These are phyloP conservation scores for Entelexis paramagnoliae DNA, from an alignment of 1,139 yeast species.

Conservation along the genomic window DNA sequence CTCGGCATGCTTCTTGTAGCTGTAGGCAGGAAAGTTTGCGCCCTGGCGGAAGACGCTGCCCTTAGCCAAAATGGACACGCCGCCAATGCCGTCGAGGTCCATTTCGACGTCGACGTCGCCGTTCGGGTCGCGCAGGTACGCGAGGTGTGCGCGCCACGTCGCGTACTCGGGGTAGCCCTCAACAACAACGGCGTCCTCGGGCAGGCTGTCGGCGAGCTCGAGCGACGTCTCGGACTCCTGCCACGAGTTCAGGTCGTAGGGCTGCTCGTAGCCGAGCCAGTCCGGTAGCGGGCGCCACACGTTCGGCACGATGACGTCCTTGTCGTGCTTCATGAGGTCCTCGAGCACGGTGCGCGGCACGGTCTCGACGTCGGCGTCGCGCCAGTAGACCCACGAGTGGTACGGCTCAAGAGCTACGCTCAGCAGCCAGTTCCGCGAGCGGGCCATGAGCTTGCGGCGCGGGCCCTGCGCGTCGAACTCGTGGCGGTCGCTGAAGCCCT, in stretches of 20 bases:
- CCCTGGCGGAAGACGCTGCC: slow-evolving; percentile 74
- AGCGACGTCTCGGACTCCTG: slow-evolving; percentile 77
- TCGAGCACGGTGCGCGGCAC: slow-evolving; percentile 52
- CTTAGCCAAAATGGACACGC: slow-evolving; percentile 72
- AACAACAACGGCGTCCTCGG: slow-evolving; percentile 81
- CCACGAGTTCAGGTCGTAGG: slow-evolving; percentile 87
- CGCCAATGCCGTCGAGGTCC: slow-evolving; percentile 87
- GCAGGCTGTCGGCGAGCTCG: slow-evolving; percentile 63
- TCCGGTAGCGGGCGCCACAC: slow-evolving; percentile 90
- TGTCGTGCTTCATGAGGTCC: slow-evolving; percentile 55
- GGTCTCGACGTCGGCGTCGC: slow-evolving; percentile 62
- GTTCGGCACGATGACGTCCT: slow-evolving; percentile 69
- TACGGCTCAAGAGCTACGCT: slow-evolving; percentile 55
- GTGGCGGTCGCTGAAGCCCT: slow-evolving; percentile 73
- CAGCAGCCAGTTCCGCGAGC: slow-evolving; percentile 62
- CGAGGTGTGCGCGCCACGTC: slow-evolving; percentile 87
- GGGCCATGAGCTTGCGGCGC: slow-evolving; percentile 60
- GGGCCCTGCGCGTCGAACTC: slow-evolving; percentile 70
- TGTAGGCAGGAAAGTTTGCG: slow-evolving; percentile 81
- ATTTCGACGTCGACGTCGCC: slow-evolving; percentile 80
- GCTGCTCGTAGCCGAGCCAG: slow-evolving; percentile 82
- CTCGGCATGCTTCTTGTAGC: slow-evolving; percentile 84
- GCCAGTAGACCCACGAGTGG: slow-evolving; percentile 72
- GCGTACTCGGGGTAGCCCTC: slow-evolving; percentile 90
- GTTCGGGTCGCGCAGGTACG: slow-evolving; percentile 73